These are phyloP conservation scores for Crithidia fasciculata DNA, from an alignment of 208 protist genomes.

Conservation along the genomic window DNA sequence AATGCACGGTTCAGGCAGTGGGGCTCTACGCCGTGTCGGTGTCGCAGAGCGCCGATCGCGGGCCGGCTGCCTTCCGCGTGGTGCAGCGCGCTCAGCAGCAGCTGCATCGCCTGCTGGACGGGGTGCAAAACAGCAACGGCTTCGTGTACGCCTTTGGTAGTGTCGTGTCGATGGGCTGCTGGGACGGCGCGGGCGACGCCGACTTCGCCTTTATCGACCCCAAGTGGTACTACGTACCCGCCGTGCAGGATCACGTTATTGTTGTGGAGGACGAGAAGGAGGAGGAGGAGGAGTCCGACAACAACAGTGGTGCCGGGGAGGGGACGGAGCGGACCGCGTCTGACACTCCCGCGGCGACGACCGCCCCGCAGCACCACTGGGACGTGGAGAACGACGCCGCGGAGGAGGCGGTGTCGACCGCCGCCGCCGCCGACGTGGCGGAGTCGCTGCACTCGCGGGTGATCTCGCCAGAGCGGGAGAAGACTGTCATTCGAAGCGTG, in stretches of 20 bases:
- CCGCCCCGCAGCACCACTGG: background rate
- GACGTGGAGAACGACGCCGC: background rate
- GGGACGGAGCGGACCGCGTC: background rate
- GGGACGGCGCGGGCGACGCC: slow-evolving; percentile 79
- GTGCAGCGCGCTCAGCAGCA: slow-evolving; percentile 54
- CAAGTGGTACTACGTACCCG: background rate
- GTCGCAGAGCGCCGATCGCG: slow-evolving; percentile 48
- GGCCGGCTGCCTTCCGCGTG: slow-evolving; percentile 46
- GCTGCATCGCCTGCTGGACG: slow-evolving; percentile 35
- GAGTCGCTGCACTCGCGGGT: background rate
- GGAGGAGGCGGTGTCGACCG: background rate
- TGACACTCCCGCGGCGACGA: too few relatives aligned
- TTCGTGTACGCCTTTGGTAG: slow-evolving; percentile 79
- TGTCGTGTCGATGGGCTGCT: slow-evolving; percentile 71
- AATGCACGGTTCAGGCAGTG: slow-evolving; percentile 1
- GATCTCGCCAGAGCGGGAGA: slow-evolving; percentile 25
- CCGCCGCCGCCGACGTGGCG: background rate
- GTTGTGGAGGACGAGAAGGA: slow-evolving; percentile 1
- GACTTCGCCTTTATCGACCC: slow-evolving; percentile 69
- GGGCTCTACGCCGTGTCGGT: slow-evolving; percentile 44
- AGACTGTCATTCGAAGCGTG: slow-evolving; percentile 23
- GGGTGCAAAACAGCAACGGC: background rate
- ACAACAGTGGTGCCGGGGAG: background rate
- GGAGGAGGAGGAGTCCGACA: slow-evolving; percentile 1
- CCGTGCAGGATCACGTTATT: background rate